Evolutionary conservation across 371 early-diverging fungal species (phyloP).

Genomic region (Mucor piriformis): DNA sequence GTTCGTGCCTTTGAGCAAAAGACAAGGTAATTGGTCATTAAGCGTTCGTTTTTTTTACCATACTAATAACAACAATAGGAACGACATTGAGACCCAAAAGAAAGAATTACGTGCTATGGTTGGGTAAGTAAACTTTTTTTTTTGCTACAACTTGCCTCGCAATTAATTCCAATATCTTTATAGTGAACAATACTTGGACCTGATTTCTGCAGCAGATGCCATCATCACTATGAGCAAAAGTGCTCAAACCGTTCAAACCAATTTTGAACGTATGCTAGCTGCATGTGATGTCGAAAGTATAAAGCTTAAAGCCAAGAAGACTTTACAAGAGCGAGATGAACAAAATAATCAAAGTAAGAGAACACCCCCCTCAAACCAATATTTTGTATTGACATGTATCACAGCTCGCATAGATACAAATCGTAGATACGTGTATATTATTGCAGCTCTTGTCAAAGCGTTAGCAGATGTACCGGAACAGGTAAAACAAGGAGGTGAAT

Average conservation of each 20-base stretch:
- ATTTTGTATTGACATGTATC: neutral
- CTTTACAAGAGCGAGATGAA: constrained; percentile 10
- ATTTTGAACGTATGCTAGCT: constrained; percentile 61
- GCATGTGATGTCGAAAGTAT: constrained; percentile 63
- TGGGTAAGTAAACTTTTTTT: constrained; percentile 58
- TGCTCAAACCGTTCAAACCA: constrained; percentile 56
- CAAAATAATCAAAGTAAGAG: constrained; percentile 17
- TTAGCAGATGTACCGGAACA: constrained; percentile 85
- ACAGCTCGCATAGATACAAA: constrained; percentile 50
- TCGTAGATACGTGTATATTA: constrained; percentile 61
- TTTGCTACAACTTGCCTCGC: neutral
- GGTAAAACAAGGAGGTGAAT: neutral
- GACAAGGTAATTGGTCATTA: constrained; percentile 32
- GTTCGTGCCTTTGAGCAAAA: constrained; percentile 31
- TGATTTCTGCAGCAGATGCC: constrained; percentile 85
- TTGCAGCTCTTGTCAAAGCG: constrained; percentile 82
- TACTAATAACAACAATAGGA: neutral
- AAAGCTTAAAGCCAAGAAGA: constrained; percentile 30
- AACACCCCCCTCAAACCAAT: neutral
- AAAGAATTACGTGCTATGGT: constrained; percentile 85
- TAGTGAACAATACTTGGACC: constrained; percentile 85
- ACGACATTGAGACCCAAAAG: constrained; percentile 77
- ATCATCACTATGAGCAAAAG: constrained; percentile 75
- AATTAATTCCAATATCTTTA: neutral
- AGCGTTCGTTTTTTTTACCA: too few species aligned